Evolutionary conservation across 2,329 filamentous ascomycete species (phyloP).

Genomic region (Diaporthe sp.): DNA sequence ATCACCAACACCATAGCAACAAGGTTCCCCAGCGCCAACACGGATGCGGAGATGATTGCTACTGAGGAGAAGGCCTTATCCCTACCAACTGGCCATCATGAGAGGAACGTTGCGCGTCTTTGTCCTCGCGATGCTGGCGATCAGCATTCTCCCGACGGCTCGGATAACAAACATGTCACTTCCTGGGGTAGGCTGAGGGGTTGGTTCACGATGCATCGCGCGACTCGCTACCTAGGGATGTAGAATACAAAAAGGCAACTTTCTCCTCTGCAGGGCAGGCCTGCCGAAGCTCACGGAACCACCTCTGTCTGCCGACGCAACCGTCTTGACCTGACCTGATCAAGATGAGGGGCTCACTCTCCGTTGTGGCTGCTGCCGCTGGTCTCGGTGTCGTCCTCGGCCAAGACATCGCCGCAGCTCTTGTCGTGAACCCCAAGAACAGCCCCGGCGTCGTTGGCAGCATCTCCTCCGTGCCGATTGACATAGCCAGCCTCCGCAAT

Average conservation of each 20-base stretch:
- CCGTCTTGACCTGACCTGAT: background rate
- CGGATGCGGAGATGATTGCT: conserved; percentile 27
- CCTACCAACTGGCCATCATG: background rate
- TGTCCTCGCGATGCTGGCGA: background rate
- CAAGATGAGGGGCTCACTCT: conserved; percentile 4
- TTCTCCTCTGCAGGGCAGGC: background rate
- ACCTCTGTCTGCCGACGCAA: background rate
- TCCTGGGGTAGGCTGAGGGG: background rate
- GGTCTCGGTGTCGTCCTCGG: background rate
- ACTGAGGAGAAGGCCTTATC: conserved; percentile 19
- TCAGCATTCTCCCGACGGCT: conserved; percentile 22
- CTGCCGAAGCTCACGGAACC: background rate
- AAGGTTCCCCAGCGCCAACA: conserved; percentile 17
- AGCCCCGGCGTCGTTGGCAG: conserved; percentile 32
- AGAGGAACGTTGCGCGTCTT: conserved; percentile 20
- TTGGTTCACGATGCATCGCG: conserved; percentile 4
- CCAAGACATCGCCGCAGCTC: conserved; percentile 2
- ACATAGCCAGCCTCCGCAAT: conserved; percentile 38
- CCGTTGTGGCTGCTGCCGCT: background rate
- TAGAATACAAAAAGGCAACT: background rate
- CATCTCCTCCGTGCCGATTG: conserved; percentile 32
- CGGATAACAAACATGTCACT: background rate
- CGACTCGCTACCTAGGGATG: background rate
- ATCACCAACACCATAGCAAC: conserved; percentile 1
- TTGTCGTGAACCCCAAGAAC: conserved; percentile 38